These are phyloP conservation scores for Cystobasidium slooffiae DNA, from an alignment of 1,284 basidiomycete genomes.

Conservation along the genomic window DNA sequence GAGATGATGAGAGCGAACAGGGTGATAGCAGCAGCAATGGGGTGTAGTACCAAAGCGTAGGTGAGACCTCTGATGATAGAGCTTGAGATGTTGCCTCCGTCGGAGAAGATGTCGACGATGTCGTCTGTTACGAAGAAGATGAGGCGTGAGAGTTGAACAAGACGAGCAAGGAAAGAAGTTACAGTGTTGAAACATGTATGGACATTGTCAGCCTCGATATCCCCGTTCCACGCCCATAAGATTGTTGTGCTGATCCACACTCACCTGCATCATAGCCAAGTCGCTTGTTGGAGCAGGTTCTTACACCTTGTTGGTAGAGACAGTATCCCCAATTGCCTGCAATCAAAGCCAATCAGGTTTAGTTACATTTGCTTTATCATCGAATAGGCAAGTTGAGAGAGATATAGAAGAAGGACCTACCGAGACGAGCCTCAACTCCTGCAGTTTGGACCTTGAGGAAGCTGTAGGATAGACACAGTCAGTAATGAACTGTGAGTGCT, in stretches of 20 bases:
- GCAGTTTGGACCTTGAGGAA: constrained; percentile 22
- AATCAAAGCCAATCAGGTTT: not conserved
- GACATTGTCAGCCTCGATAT: too few species aligned
- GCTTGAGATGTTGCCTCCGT: constrained; percentile 25
- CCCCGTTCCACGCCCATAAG: too few species aligned
- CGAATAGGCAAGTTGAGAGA: too few species aligned
- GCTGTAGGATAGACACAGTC: constrained; percentile 1
- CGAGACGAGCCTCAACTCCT: constrained; percentile 2
- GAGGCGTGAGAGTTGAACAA: not conserved
- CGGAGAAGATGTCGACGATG: constrained; percentile 10
- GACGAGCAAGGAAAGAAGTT: not conserved
- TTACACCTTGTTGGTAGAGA: not conserved
- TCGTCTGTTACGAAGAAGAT: not conserved
- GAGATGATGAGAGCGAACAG: constrained; percentile 38
- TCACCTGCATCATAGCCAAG: constrained; percentile 20
- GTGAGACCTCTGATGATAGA: constrained; percentile 31
- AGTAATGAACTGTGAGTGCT: not conserved
- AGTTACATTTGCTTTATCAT: too few species aligned
- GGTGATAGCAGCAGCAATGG: constrained; percentile 33
- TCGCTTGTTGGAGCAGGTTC: not conserved
- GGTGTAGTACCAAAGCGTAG: constrained; percentile 34
- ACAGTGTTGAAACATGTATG: too few species aligned
- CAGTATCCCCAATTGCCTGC: constrained; percentile 27
- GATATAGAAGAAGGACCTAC: too few species aligned
- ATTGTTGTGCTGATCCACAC: too few species aligned